Evolutionary conservation across 2,329 filamentous ascomycete species (phyloP), one percentile per base, ranked within the genome.

Genomic region (Pyrenophora graminea): DNA sequence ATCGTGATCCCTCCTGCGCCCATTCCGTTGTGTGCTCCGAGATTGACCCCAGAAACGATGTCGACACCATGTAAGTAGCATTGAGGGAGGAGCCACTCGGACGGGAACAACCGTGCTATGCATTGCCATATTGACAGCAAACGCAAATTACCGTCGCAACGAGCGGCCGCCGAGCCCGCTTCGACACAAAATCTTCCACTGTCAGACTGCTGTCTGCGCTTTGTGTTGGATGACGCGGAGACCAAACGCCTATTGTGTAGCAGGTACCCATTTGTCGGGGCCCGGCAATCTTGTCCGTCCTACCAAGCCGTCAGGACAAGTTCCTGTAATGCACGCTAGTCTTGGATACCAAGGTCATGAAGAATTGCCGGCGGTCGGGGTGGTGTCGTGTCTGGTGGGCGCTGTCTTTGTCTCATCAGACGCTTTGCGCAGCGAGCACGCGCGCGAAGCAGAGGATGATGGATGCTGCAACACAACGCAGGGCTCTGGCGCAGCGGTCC

Each of bases 381-480:
- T 51, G 39, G 49, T 21, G 19, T 21, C 19, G 39, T 51, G 49
- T 51, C 49, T 48, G 42, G 36, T 15, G 31, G 18, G 39, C 27
- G 43, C 41, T 46, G 27, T 31, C 48, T 40, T 15, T 31, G 43
- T 51, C 42, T 38, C 23, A 46, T 25, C 27, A 27, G 7, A 27
- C 17, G 27, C 27, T 30, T 41, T 23, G 30, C 17, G 12, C 23
- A 33, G 19, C 12, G 43, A 36, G 40, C 45, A 39, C 44, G 32
- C 38, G 43, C 45, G 30, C 45, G 17, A 33, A 45, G 39, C 12
- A 25, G 12, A 32, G 15, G 10, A 18, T 23, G 39, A 42, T 23
- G 27, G n/a, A 43, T 17, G 33, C 30, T 39, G 49, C 49, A 48
- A 45, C 39, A 21, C 32, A 23, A 27, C 36, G 46, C 51, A 54